phyloP scores from a whole-genome alignment of 192 early-diverging fungal genomes.

The Podila clonocystis region DNA sequence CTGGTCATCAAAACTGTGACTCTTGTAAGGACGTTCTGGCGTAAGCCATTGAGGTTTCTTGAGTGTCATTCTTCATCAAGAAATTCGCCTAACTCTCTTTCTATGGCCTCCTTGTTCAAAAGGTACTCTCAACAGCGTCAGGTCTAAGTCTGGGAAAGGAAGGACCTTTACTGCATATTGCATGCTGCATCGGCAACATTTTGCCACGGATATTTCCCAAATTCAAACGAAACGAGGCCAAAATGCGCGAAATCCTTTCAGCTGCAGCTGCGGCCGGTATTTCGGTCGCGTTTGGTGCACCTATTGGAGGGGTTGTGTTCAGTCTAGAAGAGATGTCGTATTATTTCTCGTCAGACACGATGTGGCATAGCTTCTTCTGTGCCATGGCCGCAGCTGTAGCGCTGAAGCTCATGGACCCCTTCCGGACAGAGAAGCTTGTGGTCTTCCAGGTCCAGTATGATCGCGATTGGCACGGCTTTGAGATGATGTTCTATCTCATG shows the following conservation, averaged over 20 bases:
- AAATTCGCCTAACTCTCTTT: neutral
- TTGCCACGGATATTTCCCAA: slow-evolving; percentile 88
- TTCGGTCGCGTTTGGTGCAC: slow-evolving; percentile 95
- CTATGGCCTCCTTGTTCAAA: neutral
- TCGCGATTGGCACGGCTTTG: slow-evolving; percentile 91
- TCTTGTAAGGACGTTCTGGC: slow-evolving; percentile 61
- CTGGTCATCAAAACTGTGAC: slow-evolving; percentile 91
- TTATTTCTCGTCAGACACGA: slow-evolving; percentile 93
- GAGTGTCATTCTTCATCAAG: too few species aligned
- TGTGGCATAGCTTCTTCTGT: slow-evolving; percentile 95
- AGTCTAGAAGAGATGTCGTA: slow-evolving; percentile 94
- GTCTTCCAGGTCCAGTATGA: slow-evolving; percentile 91
- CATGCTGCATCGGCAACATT: slow-evolving; percentile 90
- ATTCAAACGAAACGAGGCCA: slow-evolving; percentile 92
- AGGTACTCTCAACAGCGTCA: slow-evolving; percentile 83
- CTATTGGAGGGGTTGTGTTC: slow-evolving; percentile 96
- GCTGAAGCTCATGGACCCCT: slow-evolving; percentile 81
- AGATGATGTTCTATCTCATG: slow-evolving; percentile 86
- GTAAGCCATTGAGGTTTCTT: too few species aligned
- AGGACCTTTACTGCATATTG: slow-evolving; percentile 94
- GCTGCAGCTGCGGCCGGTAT: slow-evolving; percentile 94
- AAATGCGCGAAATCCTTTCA: slow-evolving; percentile 92
- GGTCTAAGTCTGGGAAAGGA: slow-evolving; percentile 92
- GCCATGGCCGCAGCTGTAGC: slow-evolving; percentile 90
- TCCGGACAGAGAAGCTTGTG: slow-evolving; percentile 85